Evolutionary conservation across 228 moss, liverwort and hornwort genomes (phyloP), one percentile per base, ranked within the genome.

Genomic region (Sphagnum magellanicum): DNA sequence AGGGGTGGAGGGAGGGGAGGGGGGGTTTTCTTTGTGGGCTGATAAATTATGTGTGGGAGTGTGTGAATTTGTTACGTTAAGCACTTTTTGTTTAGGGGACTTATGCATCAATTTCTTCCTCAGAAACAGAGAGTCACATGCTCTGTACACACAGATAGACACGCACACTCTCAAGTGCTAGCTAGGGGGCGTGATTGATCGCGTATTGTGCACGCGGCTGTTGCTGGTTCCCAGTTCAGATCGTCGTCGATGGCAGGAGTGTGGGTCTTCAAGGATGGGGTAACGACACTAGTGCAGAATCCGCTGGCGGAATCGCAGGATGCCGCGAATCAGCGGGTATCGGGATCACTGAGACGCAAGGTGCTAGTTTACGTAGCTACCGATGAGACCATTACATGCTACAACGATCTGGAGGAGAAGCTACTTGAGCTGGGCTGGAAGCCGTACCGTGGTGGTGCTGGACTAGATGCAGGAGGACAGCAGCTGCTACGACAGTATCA

Each of bases 191-290:
- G 32, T 32, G 32, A 32, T 32, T 32, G 32, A 32, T 32, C 32
- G 32, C 32, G 32, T 32, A 3, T 32, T 32, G 32, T 32, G 32
- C 32, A 32, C 3, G 32, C 32, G 32, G 32, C 32, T 32, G 32
- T 2, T 32, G 32, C 32, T 32, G 32, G 32, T 32, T 32, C 32
- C 32, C 32, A 3, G 32, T 32, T 32, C 3, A 32, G 32, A 32
- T 32, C 32, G 32, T 32, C 32, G 32, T 32, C 67, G 7, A 84
- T 84, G 84, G 78, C 78, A 8, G 84, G 84, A 61, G 84, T 84
- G 58, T 84, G 81, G 84, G 75, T 84, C 74, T 81, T 84, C 74
- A 74, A 79, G 72, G 81, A 84, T 74, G 81, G 84, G 51, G 74
- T 79, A 32, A 76, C 81, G 5, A 55, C 65, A 58, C 76, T 84